These are phyloP conservation scores for Ganoderma leucocontextum DNA, from an alignment of 1,284 basidiomycete genomes.

Conservation along the genomic window DNA sequence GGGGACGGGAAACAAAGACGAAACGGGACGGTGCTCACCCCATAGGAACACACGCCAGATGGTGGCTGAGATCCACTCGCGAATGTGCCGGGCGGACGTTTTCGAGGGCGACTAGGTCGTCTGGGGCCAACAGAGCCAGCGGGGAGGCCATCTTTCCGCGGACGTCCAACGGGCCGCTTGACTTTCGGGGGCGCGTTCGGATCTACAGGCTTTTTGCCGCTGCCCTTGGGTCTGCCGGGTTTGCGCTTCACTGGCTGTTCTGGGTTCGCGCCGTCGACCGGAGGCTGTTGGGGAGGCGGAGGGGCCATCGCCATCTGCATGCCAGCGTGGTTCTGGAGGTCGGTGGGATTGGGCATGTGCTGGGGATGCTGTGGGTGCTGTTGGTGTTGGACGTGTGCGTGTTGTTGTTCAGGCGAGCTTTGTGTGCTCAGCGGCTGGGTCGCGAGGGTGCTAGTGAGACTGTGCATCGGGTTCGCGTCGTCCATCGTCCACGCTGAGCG, in stretches of 20 bases:
- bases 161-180: conserved; percentile 63
- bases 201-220: conserved; percentile 57
- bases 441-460: conserved; percentile 37
- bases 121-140: conserved; percentile 56
- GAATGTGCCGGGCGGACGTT: conserved; percentile 49
- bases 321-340: conserved; percentile 27
- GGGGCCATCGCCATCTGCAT: conserved; percentile 28
- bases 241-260: conserved; percentile 47
- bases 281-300: conserved; percentile 22
- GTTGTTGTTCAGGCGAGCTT: conserved; percentile 22
- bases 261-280: conserved; percentile 30
- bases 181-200: conserved; percentile 50
- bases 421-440: conserved; percentile 32
- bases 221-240: conserved; percentile 59
- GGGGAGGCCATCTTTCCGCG: conserved; percentile 65
- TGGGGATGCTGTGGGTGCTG: conserved; percentile 28
- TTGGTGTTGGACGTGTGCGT: conserved; percentile 20
- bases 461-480: conserved; percentile 35
- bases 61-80: conserved; percentile 38
- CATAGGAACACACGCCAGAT: conserved; percentile 31
- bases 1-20: background rate
- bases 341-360: conserved; percentile 26
- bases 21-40: conserved; percentile 26
- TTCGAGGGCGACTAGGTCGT: conserved; percentile 47
- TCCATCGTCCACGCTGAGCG: conserved; percentile 29